These are phyloP conservation scores for Hypoxylon rubiginosum DNA, from an alignment of 2,329 filamentous ascomycete species.

Conservation along the genomic window DNA sequence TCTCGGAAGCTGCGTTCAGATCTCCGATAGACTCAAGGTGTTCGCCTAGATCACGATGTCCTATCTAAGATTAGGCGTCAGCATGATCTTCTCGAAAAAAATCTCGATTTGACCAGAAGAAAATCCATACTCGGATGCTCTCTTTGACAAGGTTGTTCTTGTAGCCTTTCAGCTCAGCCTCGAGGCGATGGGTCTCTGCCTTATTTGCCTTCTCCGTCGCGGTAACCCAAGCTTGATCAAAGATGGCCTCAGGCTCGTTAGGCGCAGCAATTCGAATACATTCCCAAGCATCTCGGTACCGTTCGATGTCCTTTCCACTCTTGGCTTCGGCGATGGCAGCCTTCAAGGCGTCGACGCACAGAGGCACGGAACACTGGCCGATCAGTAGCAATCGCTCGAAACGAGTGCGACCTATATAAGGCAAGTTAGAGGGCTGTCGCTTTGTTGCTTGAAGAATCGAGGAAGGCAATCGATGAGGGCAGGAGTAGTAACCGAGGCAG, in stretches of 20 bases:
- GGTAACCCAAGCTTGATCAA: constrained; percentile 83
- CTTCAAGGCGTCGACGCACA: constrained; percentile 85
- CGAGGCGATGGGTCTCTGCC: constrained; percentile 79
- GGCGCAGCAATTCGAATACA: constrained; percentile 74
- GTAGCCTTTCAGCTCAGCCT: constrained; percentile 88
- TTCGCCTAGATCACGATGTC: constrained; percentile 89
- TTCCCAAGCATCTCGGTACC: constrained; percentile 78
- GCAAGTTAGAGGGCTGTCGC: constrained; percentile 11
- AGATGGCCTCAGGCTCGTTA: constrained; percentile 73
- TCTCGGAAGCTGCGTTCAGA: constrained; percentile 77
- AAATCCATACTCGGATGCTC: constrained; percentile 81
- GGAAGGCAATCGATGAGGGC: background rate
- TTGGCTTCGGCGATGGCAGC: constrained; percentile 83
- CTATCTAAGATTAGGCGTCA: constrained; percentile 75
- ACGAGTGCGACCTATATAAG: constrained; percentile 78
- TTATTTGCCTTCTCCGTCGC: constrained; percentile 75
- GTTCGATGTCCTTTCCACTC: constrained; percentile 76
- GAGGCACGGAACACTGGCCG: constrained; percentile 79
- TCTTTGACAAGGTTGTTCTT: constrained; percentile 98
- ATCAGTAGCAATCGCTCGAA: constrained; percentile 87
- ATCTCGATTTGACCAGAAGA: background rate
- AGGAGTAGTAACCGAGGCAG: background rate
- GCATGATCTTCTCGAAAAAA: constrained; percentile 4
- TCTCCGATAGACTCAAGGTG: constrained; percentile 86
- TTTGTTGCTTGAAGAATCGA: constrained; percentile 21